Evolutionary conservation across 2,329 filamentous ascomycete species (phyloP).

Genomic region (Exophiala dermatitidis): DNA sequence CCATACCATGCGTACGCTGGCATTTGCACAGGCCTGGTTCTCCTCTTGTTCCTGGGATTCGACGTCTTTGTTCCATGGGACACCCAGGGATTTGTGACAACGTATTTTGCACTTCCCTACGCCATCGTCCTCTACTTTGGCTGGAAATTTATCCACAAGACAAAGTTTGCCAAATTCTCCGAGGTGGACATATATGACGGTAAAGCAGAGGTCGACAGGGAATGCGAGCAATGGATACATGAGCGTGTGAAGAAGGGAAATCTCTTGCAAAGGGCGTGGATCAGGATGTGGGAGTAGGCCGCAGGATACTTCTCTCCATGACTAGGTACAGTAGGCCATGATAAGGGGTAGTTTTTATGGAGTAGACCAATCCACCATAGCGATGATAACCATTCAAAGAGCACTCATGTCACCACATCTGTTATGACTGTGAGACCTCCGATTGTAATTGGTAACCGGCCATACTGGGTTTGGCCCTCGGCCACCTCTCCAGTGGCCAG

Average conservation of each 20-base stretch:
- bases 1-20: constrained; percentile 63
- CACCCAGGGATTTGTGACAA: constrained; percentile 44
- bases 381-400: too few relatives aligned
- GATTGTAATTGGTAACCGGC: too few relatives aligned
- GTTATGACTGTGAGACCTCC: too few relatives aligned
- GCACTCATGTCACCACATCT: too few relatives aligned
- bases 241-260: background rate
- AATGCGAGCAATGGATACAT: constrained; percentile 31
- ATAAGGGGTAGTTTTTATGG: too few relatives aligned
- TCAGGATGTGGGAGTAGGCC: too few relatives aligned
- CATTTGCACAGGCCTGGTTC: constrained; percentile 43
- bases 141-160: constrained; percentile 30
- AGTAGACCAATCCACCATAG: too few relatives aligned
- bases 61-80: constrained; percentile 35
- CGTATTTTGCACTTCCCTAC: constrained; percentile 41
- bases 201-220: constrained; percentile 31
- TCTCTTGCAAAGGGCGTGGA: too few relatives aligned
- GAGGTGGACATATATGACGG: constrained; percentile 28
- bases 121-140: constrained; percentile 37
- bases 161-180: constrained; percentile 25
- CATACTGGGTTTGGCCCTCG: too few relatives aligned
- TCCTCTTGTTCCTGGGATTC: constrained; percentile 62
- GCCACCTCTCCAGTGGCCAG: too few relatives aligned
- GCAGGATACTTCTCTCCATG: too few relatives aligned
- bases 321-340: too few relatives aligned